Percentiles rank a stretch among this genome's conserved stretches.
Evolutionary conservation across 768 basidiomycete species (phyloP).

Genomic region (Rhizopogon sp.): DNA sequence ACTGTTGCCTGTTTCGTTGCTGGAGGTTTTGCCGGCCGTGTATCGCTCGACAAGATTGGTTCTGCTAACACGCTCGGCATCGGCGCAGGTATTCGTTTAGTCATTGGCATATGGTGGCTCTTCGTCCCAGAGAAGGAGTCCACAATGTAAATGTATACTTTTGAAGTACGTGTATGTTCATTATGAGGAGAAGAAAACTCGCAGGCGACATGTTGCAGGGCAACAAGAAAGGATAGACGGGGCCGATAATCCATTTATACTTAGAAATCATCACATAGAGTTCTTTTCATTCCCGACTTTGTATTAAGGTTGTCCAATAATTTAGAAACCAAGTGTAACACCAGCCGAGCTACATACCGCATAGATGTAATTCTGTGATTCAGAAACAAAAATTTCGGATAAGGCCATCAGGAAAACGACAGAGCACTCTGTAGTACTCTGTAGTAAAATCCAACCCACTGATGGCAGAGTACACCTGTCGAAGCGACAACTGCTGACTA

Average conservation of each 20-base stretch:
- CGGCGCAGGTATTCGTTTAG: constrained; percentile 53
- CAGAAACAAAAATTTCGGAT: too few relatives aligned
- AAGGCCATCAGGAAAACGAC: too few relatives aligned
- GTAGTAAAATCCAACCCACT: too few relatives aligned
- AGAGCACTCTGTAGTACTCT: too few relatives aligned
- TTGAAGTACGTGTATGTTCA: neutral
- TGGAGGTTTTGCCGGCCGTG: constrained; percentile 66
- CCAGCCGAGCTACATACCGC: too few relatives aligned
- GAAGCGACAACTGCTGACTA: too few relatives aligned
- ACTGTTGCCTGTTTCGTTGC: constrained; percentile 65
- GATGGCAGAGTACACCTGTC: too few relatives aligned
- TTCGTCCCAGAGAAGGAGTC: constrained; percentile 41
- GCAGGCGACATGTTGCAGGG: neutral
- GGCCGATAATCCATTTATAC: neutral
- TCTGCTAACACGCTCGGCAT: constrained; percentile 60
- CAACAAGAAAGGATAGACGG: neutral
- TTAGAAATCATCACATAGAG: neutral
- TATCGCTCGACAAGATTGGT: constrained; percentile 55
- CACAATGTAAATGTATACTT: neutral
- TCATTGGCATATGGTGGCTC: constrained; percentile 62
- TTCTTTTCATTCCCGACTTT: neutral
- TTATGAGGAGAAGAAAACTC: neutral
- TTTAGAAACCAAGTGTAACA: neutral
- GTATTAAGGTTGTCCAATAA: neutral
- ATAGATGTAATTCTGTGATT: too few relatives aligned